Evolutionary conservation across 225 moss, liverwort and hornwort genomes (phyloP).

Genomic region (Polytrichum formosum): DNA sequence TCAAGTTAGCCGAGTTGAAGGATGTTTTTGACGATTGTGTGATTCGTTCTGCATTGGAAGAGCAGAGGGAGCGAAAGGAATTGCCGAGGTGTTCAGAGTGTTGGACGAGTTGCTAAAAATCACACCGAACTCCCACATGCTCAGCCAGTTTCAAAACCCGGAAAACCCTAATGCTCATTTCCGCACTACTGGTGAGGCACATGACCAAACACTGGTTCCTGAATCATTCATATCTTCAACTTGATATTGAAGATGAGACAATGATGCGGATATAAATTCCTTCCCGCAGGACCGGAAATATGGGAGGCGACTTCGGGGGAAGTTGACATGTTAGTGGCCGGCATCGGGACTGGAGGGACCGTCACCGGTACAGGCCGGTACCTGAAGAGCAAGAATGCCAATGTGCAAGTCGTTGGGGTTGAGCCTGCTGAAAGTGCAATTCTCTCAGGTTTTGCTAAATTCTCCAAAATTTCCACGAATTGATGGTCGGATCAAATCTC

Average conservation of each 20-base stretch:
- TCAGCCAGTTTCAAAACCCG: slow-evolving; percentile 60
- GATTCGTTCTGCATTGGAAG: neutral
- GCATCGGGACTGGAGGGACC: slow-evolving; percentile 73
- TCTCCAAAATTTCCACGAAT: neutral
- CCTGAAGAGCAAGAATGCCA: slow-evolving; percentile 59
- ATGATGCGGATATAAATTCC: neutral
- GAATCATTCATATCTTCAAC: neutral
- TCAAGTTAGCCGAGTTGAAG: no score
- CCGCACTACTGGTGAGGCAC: slow-evolving; percentile 48
- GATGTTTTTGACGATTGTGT: no score
- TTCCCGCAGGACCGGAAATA: slow-evolving; percentile 72
- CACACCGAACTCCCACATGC: slow-evolving; percentile 56
- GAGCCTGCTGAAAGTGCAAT: slow-evolving; percentile 79
- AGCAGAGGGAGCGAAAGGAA: slow-evolving; percentile 29
- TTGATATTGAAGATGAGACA: neutral
- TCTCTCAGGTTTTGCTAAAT: slow-evolving; percentile 46
- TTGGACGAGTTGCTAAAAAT: slow-evolving; percentile 34
- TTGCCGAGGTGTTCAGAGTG: slow-evolving; percentile 13
- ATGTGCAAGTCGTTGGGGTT: slow-evolving; percentile 38
- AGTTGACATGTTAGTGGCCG: slow-evolving; percentile 71
- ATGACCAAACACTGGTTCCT: neutral
- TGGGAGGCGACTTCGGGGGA: slow-evolving; percentile 78
- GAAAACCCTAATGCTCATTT: slow-evolving; percentile 68
- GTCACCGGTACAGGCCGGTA: slow-evolving; percentile 62
- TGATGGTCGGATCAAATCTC: no score